Conservation (phyloP, 257 asterid species). For the Ilex aquifolium region DNA sequence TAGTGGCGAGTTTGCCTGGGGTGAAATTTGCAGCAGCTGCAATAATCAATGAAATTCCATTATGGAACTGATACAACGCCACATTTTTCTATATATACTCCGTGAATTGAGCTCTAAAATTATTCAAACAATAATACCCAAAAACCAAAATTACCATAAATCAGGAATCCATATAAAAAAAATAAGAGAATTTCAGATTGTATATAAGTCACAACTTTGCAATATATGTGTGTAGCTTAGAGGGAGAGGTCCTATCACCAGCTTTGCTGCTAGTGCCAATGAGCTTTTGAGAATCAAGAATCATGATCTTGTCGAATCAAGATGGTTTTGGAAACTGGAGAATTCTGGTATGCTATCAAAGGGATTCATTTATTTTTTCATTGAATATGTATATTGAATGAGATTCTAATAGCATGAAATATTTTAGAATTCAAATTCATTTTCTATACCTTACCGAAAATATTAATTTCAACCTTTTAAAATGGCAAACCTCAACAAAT, state of each 20-base stretch:
- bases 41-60: constrained; percentile 92
- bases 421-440: too few relatives aligned
- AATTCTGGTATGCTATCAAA: too few relatives aligned
- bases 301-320: constrained; percentile 63
- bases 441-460: too few relatives aligned
- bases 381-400: too few relatives aligned
- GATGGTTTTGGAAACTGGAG: too few relatives aligned
- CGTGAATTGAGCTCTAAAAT: constrained; percentile 66
- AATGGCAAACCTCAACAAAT: too few relatives aligned
- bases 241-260: constrained; percentile 53
- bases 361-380: too few relatives aligned
- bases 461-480: too few relatives aligned
- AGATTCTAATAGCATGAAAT: too few relatives aligned
- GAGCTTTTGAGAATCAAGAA: constrained; percentile 87
- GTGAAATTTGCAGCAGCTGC: constrained; percentile 91
- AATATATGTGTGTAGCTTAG: too few relatives aligned
- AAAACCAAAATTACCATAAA: background rate
- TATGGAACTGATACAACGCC: constrained; percentile 83
- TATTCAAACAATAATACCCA: constrained; percentile 13
- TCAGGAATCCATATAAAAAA: too few relatives aligned
- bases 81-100: constrained; percentile 96
- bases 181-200: background rate
- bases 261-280: constrained; percentile 97
- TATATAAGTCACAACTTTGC: constrained; percentile 1
- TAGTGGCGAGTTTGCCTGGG: constrained; percentile 98